Conservation (phyloP, 148 eudicot species). For the Nepenthes gracilis region DNA sequence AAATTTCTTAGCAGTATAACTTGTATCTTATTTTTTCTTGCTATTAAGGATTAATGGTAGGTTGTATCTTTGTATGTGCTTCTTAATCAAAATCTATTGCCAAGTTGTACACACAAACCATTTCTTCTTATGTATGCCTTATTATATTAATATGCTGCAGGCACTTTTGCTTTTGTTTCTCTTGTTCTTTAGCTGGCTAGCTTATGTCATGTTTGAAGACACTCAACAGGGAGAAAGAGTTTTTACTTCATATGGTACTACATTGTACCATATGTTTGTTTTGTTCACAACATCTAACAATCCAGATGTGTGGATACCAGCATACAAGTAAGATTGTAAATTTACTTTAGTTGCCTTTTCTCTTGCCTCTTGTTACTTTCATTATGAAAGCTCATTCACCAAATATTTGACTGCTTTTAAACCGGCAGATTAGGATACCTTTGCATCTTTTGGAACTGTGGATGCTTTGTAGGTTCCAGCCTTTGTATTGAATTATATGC, state of each 20-base stretch:
- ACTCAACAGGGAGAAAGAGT: constrained; percentile 65
- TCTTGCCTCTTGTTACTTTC: not conserved
- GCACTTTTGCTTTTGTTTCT: constrained; percentile 71
- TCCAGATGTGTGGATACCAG: constrained; percentile 98
- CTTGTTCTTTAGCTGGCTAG: constrained; percentile 91
- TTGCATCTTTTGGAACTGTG: too few species aligned
- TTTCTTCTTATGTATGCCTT: constrained; percentile 3
- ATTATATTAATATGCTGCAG: constrained; percentile 31
- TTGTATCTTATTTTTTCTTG: not conserved
- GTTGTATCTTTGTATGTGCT: not conserved
- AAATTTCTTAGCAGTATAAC: not conserved
- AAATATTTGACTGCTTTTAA: not conserved
- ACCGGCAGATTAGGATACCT: not conserved
- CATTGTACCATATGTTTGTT: constrained; percentile 83
- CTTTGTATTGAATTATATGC: too few species aligned
- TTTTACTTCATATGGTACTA: constrained; percentile 75
- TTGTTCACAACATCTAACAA: constrained; percentile 89
- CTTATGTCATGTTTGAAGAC: constrained; percentile 93
- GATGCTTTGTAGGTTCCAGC: too few species aligned
- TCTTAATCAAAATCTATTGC: not conserved
- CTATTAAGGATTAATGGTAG: not conserved
- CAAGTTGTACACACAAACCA: not conserved
- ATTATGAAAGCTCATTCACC: not conserved
- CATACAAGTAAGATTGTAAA: constrained; percentile 67
- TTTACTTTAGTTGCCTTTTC: not conserved